phyloP scores from a whole-genome alignment of 768 basidiomycete species.

The Boletus sp. region DNA sequence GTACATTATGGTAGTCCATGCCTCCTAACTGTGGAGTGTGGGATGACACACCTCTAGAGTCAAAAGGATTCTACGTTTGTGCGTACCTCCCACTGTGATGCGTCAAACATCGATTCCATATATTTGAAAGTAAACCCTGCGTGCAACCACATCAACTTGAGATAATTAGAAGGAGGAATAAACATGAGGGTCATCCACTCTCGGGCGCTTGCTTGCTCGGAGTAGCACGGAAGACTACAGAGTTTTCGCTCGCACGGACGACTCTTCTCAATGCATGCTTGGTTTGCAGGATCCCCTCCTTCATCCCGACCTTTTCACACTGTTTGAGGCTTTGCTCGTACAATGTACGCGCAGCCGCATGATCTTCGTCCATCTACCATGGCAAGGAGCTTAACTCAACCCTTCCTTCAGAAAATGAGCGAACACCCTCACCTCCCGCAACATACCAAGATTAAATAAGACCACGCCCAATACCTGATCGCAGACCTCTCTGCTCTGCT shows the following conservation, averaged over 20 bases:
- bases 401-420: not conserved
- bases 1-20: not conserved
- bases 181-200: not conserved
- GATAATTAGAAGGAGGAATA: too few relatives aligned
- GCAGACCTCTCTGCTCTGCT: slow-evolving; percentile 40
- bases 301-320: slow-evolving; percentile 31
- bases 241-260: not conserved
- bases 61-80: too few relatives aligned
- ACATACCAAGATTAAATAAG: slow-evolving; percentile 59
- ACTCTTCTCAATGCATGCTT: slow-evolving; percentile 35
- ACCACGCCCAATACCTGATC: slow-evolving; percentile 55
- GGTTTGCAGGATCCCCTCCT: slow-evolving; percentile 36
- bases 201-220: not conserved
- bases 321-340: slow-evolving; percentile 34
- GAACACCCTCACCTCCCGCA: slow-evolving; percentile 40
- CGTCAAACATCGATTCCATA: too few relatives aligned
- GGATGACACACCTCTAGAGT: too few relatives aligned
- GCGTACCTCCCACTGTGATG: too few relatives aligned
- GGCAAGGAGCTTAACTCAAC: not conserved
- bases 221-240: not conserved
- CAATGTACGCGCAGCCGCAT: slow-evolving; percentile 26
- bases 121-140: too few relatives aligned
- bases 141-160: too few relatives aligned
- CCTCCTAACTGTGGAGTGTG: not conserved
- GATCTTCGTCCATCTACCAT: slow-evolving; percentile 35